phyloP scores from a whole-genome alignment of 2,329 filamentous ascomycete species.

The Microsporum audouinii region DNA sequence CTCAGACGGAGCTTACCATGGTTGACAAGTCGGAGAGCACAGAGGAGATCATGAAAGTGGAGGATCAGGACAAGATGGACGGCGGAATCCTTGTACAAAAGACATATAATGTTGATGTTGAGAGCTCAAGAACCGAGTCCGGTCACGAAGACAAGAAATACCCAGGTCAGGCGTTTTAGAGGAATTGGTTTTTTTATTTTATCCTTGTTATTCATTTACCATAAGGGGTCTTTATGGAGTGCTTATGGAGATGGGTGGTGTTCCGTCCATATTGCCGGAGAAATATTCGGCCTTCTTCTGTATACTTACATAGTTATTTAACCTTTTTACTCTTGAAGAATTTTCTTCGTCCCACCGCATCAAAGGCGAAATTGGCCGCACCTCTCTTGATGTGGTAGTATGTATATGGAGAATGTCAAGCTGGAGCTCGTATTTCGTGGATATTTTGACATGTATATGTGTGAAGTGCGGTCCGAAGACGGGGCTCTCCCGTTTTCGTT shows the following conservation, averaged over 20 bases:
- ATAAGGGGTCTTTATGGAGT: neutral
- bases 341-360: neutral
- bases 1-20: neutral
- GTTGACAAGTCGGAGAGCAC: neutral
- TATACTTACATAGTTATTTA: neutral
- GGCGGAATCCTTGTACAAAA: neutral
- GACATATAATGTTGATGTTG: neutral
- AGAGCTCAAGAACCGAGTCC: neutral
- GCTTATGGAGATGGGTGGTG: neutral
- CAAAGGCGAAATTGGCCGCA: neutral
- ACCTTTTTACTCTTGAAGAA: neutral
- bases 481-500: neutral
- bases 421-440: neutral
- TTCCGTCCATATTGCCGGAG: neutral
- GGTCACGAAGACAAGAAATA: neutral
- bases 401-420: neutral
- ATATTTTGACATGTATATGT: neutral
- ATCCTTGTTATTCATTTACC: neutral
- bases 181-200: neutral
- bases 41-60: neutral
- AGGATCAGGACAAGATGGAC: neutral
- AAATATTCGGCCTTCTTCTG: neutral
- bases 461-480: neutral
- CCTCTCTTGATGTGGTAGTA: no score
- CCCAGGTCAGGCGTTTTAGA: neutral